phyloP scores from a whole-genome alignment of 2,329 filamentous ascomycete species.

The Phialophora tarda region DNA sequence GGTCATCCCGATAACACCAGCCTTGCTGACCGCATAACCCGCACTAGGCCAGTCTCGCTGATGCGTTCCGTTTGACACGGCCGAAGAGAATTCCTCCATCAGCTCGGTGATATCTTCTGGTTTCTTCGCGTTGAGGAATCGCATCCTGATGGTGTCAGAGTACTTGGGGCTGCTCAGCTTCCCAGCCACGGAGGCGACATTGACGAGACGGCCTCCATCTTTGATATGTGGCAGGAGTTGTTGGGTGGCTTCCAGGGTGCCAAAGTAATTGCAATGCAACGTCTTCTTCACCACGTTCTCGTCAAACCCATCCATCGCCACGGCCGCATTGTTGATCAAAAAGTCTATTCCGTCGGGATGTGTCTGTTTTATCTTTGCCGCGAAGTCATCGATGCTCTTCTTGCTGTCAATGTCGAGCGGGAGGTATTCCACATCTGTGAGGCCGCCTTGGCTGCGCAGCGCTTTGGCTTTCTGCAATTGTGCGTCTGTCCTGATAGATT shows the following conservation, averaged over 20 bases:
- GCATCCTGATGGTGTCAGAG: conserved; percentile 49
- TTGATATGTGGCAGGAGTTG: conserved; percentile 55
- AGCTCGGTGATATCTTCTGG: conserved; percentile 54
- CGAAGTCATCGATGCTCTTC: conserved; percentile 53
- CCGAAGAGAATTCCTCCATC: conserved; percentile 57
- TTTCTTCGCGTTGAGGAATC: conserved; percentile 51
- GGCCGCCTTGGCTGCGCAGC: conserved; percentile 50
- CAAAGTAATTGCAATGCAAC: conserved; percentile 59
- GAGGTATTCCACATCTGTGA: conserved; percentile 56
- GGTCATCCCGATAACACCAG: conserved; percentile 52
- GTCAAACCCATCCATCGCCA: conserved; percentile 56
- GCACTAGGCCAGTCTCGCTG: conserved; percentile 55
- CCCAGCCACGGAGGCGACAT: conserved; percentile 56
- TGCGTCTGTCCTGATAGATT: conserved; percentile 51
- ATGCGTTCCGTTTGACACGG: conserved; percentile 55
- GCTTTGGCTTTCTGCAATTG: conserved; percentile 56
- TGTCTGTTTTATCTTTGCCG: conserved; percentile 49
- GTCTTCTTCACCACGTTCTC: conserved; percentile 56
- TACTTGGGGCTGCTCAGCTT: conserved; percentile 52
- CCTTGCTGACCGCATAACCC: conserved; percentile 57
- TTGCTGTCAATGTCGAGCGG: conserved; percentile 56
- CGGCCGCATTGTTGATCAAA: conserved; percentile 61
- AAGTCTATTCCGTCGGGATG: conserved; percentile 59
- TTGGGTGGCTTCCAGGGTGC: conserved; percentile 55
- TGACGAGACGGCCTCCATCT: conserved; percentile 55